phyloP scores from a whole-genome alignment of 2,329 filamentous ascomycete species.

The Metarhizium sp. region DNA sequence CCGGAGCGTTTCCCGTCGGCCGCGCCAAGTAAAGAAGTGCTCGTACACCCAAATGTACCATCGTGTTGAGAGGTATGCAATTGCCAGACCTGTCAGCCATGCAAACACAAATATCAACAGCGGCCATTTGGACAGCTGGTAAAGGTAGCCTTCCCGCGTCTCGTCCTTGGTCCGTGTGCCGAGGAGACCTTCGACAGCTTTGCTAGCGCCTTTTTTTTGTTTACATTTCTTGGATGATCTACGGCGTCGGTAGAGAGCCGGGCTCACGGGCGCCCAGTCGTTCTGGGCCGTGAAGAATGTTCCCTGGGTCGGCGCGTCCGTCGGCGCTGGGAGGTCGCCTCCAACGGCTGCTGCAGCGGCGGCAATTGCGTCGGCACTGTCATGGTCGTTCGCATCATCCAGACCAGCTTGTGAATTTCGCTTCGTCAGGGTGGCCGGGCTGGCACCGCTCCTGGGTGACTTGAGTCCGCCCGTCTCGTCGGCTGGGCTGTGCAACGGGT shows the following conservation, averaged over 20 bases:
- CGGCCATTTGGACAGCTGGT: conserved; percentile 85
- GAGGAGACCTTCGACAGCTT: conserved; percentile 29
- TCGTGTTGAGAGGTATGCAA: conserved; percentile 69
- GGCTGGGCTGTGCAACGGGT: conserved; percentile 55
- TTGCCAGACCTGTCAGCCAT: conserved; percentile 67
- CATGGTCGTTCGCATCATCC: conserved; percentile 20
- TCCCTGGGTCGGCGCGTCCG: conserved; percentile 20
- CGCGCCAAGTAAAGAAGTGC: conserved; percentile 83
- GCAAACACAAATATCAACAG: conserved; percentile 69
- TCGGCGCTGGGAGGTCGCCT: conserved; percentile 19
- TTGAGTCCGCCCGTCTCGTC: conserved; percentile 37
- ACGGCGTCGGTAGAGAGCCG: conserved; percentile 45
- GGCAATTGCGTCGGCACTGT: conserved; percentile 26
- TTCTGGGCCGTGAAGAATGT: conserved; percentile 82
- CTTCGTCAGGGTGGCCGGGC: conserved; percentile 33
- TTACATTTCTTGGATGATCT: conserved; percentile 23
- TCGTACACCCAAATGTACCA: conserved; percentile 91
- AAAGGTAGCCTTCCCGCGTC: conserved; percentile 87
- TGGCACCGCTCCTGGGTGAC: conserved; percentile 28
- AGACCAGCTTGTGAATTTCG: conserved; percentile 25
- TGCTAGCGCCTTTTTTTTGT: conserved; percentile 25
- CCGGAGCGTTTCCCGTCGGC: conserved; percentile 62
- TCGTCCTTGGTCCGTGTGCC: conserved; percentile 70
- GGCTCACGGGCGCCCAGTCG: conserved; percentile 86
- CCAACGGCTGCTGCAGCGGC: conserved; percentile 29